Conservation (phyloP, 2,329 filamentous ascomycete genomes). For the Epichloe gansuensis region DNA sequence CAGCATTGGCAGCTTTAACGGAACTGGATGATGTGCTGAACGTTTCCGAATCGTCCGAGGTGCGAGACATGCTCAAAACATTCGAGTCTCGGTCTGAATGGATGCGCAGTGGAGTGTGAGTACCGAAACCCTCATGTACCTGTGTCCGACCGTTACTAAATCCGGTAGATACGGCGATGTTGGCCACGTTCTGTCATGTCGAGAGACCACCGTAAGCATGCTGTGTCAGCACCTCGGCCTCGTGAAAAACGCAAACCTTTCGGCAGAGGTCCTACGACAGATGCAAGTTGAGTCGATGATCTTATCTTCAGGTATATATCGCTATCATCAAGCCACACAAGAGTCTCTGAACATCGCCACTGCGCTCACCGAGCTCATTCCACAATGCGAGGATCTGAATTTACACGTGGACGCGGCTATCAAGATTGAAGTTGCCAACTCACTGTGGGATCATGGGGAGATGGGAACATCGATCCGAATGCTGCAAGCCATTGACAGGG, state of each 20-base stretch:
- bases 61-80: constrained; percentile 46
- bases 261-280: constrained; percentile 49
- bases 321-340: constrained; percentile 70
- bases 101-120: constrained; percentile 73
- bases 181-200: constrained; percentile 65
- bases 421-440: constrained; percentile 72
- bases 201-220: constrained; percentile 70
- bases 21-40: constrained; percentile 71
- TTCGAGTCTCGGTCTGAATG: constrained; percentile 58
- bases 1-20: constrained; percentile 57
- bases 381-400: constrained; percentile 54
- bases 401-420: constrained; percentile 66
- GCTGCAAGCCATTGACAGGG: constrained; percentile 57
- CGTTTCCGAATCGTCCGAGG: constrained; percentile 42
- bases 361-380: constrained; percentile 65
- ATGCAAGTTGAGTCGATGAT: constrained; percentile 69
- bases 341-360: constrained; percentile 80
- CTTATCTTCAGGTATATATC: constrained; percentile 59
- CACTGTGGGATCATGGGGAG: constrained; percentile 90
- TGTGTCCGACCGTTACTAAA: constrained; percentile 7
- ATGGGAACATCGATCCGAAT: constrained; percentile 80
- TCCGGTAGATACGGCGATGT: constrained; percentile 57
- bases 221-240: constrained; percentile 59
- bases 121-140: neutral
- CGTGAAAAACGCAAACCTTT: constrained; percentile 46